Evolutionary conservation across 2,329 filamentous ascomycete species (phyloP).

Genomic region (Fusarium sambucinum): DNA sequence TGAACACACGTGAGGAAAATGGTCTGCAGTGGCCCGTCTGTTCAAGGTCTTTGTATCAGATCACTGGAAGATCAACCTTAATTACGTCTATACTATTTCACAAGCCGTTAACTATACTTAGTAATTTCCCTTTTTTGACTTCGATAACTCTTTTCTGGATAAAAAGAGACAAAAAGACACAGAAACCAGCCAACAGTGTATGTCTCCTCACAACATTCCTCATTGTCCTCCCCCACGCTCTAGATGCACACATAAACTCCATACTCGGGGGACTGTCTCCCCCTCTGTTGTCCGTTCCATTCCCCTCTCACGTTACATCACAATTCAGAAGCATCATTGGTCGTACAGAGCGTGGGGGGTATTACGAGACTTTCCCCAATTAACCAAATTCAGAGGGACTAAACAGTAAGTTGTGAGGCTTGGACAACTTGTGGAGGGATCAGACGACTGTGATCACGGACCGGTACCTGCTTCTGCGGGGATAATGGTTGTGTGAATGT

Average conservation of each 20-base stretch:
- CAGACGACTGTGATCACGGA: conserved; percentile 43
- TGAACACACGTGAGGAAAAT: conserved; percentile 39
- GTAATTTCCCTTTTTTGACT: not conserved
- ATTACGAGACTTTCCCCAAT: not conserved
- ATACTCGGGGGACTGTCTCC: conserved; percentile 1
- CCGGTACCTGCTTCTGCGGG: conserved; percentile 44
- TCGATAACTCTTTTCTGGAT: not conserved
- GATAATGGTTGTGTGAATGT: conserved; percentile 21
- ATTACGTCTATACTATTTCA: conserved; percentile 4
- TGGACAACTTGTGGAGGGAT: conserved; percentile 21
- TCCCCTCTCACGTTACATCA: conserved; percentile 31
- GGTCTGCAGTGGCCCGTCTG: conserved; percentile 42
- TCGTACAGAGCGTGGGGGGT: conserved; percentile 36
- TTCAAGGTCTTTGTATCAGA: conserved; percentile 12
- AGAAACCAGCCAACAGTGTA: conserved; percentile 4
- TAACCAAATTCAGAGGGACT: not conserved
- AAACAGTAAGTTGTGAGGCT: conserved; percentile 2
- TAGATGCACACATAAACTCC: not conserved
- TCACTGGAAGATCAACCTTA: conserved; percentile 7
- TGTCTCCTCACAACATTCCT: conserved; percentile 16
- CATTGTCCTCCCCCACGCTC: conserved; percentile 25
- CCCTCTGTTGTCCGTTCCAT: conserved; percentile 17
- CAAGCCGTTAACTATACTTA: not conserved
- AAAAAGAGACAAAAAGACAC: not conserved
- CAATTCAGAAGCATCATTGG: conserved; percentile 42